Conservation (phyloP, 2,329 filamentous ascomycete genomes). For the Ophiostoma piceae region DNA sequence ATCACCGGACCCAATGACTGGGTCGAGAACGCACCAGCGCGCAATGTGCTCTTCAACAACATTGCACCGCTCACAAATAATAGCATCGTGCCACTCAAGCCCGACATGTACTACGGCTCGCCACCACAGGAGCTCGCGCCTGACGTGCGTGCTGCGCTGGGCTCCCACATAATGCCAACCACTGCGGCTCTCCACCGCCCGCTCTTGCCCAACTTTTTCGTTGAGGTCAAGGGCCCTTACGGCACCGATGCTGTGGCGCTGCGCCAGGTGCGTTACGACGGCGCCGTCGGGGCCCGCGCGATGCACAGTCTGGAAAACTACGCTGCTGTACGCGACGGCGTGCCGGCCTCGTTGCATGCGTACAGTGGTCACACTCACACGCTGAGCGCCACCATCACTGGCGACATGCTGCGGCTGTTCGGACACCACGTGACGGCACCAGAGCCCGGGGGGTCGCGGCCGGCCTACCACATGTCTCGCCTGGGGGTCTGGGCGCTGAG, state of each 20-base stretch:
- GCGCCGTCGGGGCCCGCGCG: background rate
- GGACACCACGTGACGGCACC: too few species aligned
- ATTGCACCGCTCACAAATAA: background rate
- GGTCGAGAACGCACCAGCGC: too few species aligned
- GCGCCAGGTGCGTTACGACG: background rate
- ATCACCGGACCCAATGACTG: too few species aligned
- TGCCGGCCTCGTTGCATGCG: too few species aligned
- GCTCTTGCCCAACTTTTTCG: background rate
- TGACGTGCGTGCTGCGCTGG: background rate
- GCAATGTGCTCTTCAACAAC: too few species aligned
- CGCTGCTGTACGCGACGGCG: too few species aligned
- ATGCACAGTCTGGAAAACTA: background rate
- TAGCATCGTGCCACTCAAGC: background rate
- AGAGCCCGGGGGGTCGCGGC: too few species aligned
- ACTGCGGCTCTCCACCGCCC: background rate
- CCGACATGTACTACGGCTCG: background rate
- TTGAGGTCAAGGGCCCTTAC: background rate
- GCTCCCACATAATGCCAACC: background rate
- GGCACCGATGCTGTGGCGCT: background rate
- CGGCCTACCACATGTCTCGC: too few species aligned
- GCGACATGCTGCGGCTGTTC: too few species aligned
- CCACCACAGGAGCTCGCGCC: background rate
- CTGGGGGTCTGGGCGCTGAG: too few species aligned
- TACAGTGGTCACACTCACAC: too few species aligned
- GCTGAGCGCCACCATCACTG: too few species aligned